Percentiles rank a stretch among this genome's conserved stretches.
phyloP scores from a whole-genome alignment of 2,329 filamentous ascomycete species.

The Colletotrichum sp. region DNA sequence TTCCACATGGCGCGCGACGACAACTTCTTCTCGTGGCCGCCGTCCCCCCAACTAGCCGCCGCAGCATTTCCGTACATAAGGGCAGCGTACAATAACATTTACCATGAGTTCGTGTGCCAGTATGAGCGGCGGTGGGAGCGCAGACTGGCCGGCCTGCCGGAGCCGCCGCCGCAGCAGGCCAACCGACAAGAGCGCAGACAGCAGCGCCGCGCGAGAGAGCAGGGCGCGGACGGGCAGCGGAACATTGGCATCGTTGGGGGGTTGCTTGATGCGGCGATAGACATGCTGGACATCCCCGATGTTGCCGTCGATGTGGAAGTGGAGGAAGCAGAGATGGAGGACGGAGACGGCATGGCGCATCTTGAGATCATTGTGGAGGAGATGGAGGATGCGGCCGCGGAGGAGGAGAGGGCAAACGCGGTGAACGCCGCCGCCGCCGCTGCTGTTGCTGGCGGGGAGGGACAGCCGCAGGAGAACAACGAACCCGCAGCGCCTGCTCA shows the following conservation, averaged over 20 bases:
- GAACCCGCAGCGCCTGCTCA: background rate
- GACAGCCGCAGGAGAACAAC: conserved; percentile 7
- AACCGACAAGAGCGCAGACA: background rate
- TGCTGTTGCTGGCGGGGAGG: conserved; percentile 35
- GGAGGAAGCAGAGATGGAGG: conserved; percentile 28
- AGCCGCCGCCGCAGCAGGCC: conserved; percentile 8
- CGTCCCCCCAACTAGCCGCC: conserved; percentile 56
- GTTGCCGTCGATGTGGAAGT: conserved; percentile 27
- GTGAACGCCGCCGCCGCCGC: background rate
- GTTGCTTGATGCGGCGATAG: conserved; percentile 25
- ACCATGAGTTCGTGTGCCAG: conserved; percentile 48
- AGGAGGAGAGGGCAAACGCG: conserved; percentile 13
- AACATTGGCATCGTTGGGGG: conserved; percentile 25
- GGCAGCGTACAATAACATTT: conserved; percentile 50
- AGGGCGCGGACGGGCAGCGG: conserved; percentile 9
- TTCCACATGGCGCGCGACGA: conserved; percentile 50
- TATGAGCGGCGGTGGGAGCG: conserved; percentile 56
- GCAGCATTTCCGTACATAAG: conserved; percentile 53
- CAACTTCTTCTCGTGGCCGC: conserved; percentile 57
- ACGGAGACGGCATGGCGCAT: conserved; percentile 37
- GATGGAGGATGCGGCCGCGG: conserved; percentile 42
- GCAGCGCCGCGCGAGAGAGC: background rate
- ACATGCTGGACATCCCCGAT: conserved; percentile 23
- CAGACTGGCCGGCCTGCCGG: conserved; percentile 44
- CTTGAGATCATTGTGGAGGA: conserved; percentile 15